Percentiles rank a stretch among this genome's conserved stretches.
These are phyloP conservation scores for Osmanthus fragrans DNA, from an alignment of 257 asterid genomes.

Conservation along the genomic window DNA sequence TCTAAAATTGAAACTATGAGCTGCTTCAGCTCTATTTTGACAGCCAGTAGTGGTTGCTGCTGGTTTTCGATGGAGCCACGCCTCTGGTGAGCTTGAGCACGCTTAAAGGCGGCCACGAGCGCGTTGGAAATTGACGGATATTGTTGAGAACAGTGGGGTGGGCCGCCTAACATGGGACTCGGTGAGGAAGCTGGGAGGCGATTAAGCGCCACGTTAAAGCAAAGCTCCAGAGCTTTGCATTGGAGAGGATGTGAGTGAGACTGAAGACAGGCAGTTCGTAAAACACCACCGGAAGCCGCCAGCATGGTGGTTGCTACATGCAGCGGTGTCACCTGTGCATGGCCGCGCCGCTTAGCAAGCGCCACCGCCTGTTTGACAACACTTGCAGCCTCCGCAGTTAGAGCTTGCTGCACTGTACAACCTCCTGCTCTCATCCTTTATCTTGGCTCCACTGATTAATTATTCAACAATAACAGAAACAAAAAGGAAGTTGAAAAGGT, in stretches of 20 bases:
- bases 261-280: slow-evolving; percentile 65
- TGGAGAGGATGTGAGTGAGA: slow-evolving; percentile 91
- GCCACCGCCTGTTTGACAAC: slow-evolving; percentile 63
- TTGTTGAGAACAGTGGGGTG: slow-evolving; percentile 31
- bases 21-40: slow-evolving; percentile 73
- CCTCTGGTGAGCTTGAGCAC: slow-evolving; percentile 92
- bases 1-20: slow-evolving; percentile 81
- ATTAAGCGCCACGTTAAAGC: slow-evolving; percentile 90
- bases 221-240: slow-evolving; percentile 89
- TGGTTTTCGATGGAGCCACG: slow-evolving; percentile 70
- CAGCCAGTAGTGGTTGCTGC: slow-evolving; percentile 61
- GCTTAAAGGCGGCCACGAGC: slow-evolving; percentile 85
- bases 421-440: slow-evolving; percentile 71
- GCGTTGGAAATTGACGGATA: slow-evolving; percentile 79
- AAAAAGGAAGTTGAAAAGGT: slow-evolving; percentile 17
- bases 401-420: slow-evolving; percentile 61
- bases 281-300: slow-evolving; percentile 49
- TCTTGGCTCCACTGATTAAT: neutral
- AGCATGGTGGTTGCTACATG: slow-evolving; percentile 90
- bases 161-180: slow-evolving; percentile 34
- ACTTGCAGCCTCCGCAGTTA: slow-evolving; percentile 55
- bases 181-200: slow-evolving; percentile 74
- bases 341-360: slow-evolving; percentile 82
- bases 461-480: neutral
- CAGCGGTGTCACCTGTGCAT: slow-evolving; percentile 91